Evolutionary conservation across 306 rosid species (phyloP), one percentile per base, ranked within the genome.

Genomic region (Begonia masoniana): DNA sequence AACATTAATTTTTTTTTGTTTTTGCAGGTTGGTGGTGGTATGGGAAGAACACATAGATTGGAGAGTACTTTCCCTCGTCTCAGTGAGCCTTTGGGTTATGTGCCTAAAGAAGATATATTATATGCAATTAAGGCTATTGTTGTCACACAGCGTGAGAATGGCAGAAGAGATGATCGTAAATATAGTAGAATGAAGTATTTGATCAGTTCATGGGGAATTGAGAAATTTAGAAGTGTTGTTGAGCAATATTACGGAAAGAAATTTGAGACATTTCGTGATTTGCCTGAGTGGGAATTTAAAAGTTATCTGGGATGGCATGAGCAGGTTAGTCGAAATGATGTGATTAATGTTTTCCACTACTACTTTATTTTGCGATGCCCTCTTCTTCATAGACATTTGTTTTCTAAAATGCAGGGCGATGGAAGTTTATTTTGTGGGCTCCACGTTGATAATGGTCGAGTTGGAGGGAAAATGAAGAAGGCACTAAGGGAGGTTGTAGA

Each of bases 21-120:
- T 24, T 60, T 74, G 66, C 82, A 92, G 99, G 99, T 92, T 74
- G 99, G 99, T 64, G 99, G 99, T 47, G 99, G 99, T 49, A 92
- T 92, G 99, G 99, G 99, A 81, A 92, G 99, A 65, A 81, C 99
- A 26, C 99, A 83, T 65, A 83, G 99, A 80, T 3, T 75, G 62
- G 99, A 83, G 55, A 54, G 75, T 53, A 92, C 99, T 50, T 92
- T 92, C 50, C 80, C 99, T 47, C 99, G 94, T 50, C 68, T 92
- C 50, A 92, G 80, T 16, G 95, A 86, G 53, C 95, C 99, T 17
- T 45, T 92, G 54, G 99, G 99, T 21, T 92, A 75, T 58, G 93
- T 92, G 36, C 96, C 96, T 2, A 92, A 92, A 77, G 84, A 86
- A 70, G 96, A 92, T 74, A 92, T 92, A 59, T 66, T 92, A 54